Evolutionary conservation across 305 asterid species (phyloP), one percentile per base, ranked within the genome.

Genomic region (Nicotiana rustica): DNA sequence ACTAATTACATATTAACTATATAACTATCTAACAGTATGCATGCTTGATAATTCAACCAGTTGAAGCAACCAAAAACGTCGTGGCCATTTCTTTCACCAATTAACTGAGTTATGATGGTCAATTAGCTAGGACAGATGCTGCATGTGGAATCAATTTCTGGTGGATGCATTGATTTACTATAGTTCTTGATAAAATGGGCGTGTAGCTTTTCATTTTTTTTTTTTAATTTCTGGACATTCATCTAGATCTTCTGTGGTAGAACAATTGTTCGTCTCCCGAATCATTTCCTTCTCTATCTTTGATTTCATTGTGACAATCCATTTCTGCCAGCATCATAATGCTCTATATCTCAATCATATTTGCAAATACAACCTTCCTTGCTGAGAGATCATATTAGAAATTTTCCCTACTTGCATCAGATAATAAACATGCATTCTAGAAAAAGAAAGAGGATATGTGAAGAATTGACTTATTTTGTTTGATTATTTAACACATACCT

Each of bases 391-490:
- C 47, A 29, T 75, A 49, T 29, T 75, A 59, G 15, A 49, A 15
- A 7, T 14, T 75, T 36, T 75, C 6, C 13, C 65, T 41, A 52
- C 47, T 52, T 75, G 12, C 80, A 29, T 52, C 49, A 75, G 47
- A 52, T 14, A 52, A 52, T 75, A 49, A 47, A 14, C 79, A 49
- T 75, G 79, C 41, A 49, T 52, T 75, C 79, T 79, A 47, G 73
- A 36, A 62, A 79, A 61, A 31, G 18, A 41, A 41, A 66, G 35
- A 15, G 13, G 29, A 7, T 17, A 49, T 47, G 41, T 52, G 55
- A 29, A 52, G 47, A 14, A 19, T 14, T 79, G 29, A 62, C 44
- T 79, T 79, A 17, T 41, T 38, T 60, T 52, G 67, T 65, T 65
- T n/a, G 64, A 69, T 41, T 64, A 35, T 49, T 49, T 36, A 75